Percentiles rank a stretch among this genome's conserved stretches.
These are phyloP conservation scores for Carex scoparia DNA, from an alignment of 176 grass and related monocot genomes.

Conservation along the genomic window DNA sequence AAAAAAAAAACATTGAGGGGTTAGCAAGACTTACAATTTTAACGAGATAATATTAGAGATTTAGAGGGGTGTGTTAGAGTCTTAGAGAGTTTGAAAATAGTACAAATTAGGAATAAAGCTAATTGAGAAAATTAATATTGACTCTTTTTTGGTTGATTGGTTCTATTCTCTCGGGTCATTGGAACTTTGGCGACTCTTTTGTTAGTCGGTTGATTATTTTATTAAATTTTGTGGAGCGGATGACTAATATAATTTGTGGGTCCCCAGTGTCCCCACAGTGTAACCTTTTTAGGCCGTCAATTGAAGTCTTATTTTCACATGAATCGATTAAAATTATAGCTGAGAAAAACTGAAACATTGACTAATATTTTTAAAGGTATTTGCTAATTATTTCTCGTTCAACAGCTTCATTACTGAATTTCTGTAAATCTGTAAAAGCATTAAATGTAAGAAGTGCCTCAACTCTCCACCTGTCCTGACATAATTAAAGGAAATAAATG, in stretches of 20 bases:
- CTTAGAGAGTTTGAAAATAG: not conserved
- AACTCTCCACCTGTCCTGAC: not conserved
- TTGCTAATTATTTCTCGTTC: no score
- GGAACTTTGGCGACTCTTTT: not conserved
- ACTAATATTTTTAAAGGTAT: no score
- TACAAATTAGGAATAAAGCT: not conserved
- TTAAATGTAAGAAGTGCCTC: no score
- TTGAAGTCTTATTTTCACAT: no score
- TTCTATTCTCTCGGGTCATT: not conserved
- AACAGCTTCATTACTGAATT: no score
- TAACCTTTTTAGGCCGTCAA: no score
- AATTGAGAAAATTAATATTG: not conserved
- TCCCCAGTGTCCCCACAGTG: no score
- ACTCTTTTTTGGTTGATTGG: not conserved
- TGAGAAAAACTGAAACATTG: no score
- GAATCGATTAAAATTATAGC: no score
- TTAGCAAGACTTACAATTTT: not conserved
- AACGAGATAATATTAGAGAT: not conserved
- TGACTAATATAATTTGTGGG: not conserved
- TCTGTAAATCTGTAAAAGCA: no score
- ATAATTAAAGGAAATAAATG: not conserved
- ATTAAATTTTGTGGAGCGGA: not conserved
- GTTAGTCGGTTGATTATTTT: not conserved
- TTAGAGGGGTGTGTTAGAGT: no score
- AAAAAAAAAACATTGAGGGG: no score